Evolutionary conservation across 495 filamentous ascomycete species (phyloP), one percentile per base, ranked within the genome.

Genomic region (Aspergillus haitiensis): DNA sequence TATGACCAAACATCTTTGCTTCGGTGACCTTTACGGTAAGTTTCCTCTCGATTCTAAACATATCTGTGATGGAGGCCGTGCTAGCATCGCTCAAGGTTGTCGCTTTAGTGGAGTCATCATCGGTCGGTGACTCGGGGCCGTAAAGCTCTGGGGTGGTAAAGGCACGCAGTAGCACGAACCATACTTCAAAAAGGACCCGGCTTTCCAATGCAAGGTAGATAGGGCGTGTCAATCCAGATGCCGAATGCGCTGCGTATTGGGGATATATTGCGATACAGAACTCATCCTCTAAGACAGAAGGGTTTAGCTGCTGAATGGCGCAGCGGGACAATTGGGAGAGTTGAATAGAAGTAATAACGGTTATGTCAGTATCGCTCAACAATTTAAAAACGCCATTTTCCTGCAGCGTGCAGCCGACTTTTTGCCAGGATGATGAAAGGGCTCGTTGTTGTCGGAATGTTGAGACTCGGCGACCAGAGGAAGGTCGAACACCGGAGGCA

Each of bases 351-450:
- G 89, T 86, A 21, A 97, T 82, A 2, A 93, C 77, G 0, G 85
- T 84, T 44, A 89, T 84, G 59, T 96, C 91, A 49, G 87, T 82
- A 59, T 97, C 93, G 8, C 88, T 87, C 73, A 88, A 88, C 11
- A 99, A 81, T 70, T 93, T 96, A 67, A 99, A 91, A 69, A 93
- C 88, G 47, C 94, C 94, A 69, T 97, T 98, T 68, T 97, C 94
- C 61, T 95, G 89, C 15, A 99, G 77, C 40, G 92, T 96, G 76
- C 93, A 96, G 48, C 92, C 96, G 35, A 98, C 90, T 56, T 81
- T 84, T 64, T 88, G 84, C 95, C 94, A 97, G 10, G 87, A 75
- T 3, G 79, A 78, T 33, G 82, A 82, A 42, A 82, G 72, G 9
- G 80, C 74, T 55, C 78, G 81, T 53, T 82, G 80, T 58, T 84